Conservation (phyloP, 352 stramenopile genomes). For the Blastocystis sp. region DNA sequence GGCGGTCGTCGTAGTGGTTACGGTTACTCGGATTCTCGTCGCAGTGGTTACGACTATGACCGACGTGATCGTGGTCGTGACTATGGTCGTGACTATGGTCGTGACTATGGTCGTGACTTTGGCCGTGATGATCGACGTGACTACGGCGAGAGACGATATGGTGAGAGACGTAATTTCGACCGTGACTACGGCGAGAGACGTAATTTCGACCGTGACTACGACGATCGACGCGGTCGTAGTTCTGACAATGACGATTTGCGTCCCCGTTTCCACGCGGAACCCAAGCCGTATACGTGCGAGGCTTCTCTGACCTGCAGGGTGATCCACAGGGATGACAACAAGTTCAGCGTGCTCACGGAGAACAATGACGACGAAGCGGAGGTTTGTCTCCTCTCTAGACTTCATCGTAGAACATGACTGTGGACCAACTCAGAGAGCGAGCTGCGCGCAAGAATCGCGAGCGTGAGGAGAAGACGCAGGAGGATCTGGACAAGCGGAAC, state of each 20-base stretch:
- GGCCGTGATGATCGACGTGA: background rate
- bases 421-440: conserved; percentile 30
- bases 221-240: background rate
- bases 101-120: background rate
- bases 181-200: background rate
- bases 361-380: background rate
- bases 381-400: background rate
- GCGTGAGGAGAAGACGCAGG: background rate
- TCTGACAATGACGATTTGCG: background rate
- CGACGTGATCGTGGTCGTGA: background rate
- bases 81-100: background rate
- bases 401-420: background rate
- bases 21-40: too few relatives aligned
- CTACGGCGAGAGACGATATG: background rate
- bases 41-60: background rate
- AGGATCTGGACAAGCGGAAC: background rate
- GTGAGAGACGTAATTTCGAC: background rate
- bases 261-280: background rate
- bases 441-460: background rate
- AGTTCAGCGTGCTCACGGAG: background rate
- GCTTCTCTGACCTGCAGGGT: background rate
- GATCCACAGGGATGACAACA: background rate
- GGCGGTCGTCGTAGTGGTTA: too few relatives aligned
- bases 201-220: background rate
- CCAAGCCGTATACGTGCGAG: background rate